A percentile compares a stretch with the other conserved stretches of the same genome.
Evolutionary conservation across 768 basidiomycete species (phyloP).

Genomic region (Tricholoma saponaceum): DNA sequence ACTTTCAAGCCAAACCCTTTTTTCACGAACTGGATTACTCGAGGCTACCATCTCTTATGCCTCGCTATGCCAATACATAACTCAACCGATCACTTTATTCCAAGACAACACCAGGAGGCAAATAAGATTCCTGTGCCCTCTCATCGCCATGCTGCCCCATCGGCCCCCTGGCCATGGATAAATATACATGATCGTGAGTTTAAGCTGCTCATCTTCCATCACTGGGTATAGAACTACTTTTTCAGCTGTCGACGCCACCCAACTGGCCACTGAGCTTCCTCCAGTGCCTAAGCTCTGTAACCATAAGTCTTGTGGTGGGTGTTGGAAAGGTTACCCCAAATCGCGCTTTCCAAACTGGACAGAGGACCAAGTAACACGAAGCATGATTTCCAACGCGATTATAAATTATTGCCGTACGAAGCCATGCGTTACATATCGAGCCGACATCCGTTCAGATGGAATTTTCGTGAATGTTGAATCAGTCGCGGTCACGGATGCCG

Average conservation of each 20-base stretch:
- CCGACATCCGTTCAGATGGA: slow-evolving; percentile 37
- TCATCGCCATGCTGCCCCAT: slow-evolving; percentile 42
- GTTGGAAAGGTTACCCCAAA: slow-evolving; percentile 40
- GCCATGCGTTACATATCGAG: slow-evolving; percentile 31
- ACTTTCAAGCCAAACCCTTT: no score
- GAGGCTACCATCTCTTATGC: neutral
- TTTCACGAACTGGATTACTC: no score
- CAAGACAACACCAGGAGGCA: neutral
- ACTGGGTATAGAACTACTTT: neutral
- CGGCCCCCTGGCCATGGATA: slow-evolving; percentile 46
- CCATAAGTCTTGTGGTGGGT: slow-evolving; percentile 31
- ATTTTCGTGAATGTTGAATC: slow-evolving; percentile 28
- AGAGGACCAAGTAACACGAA: slow-evolving; percentile 34
- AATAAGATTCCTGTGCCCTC: slow-evolving; percentile 29
- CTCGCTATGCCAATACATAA: neutral
- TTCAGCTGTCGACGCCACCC: slow-evolving; percentile 31
- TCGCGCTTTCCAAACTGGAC: slow-evolving; percentile 61
- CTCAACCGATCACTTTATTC: neutral
- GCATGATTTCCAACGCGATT: slow-evolving; percentile 35
- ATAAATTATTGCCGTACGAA: slow-evolving; percentile 1
- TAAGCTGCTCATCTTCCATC: neutral
- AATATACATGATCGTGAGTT: slow-evolving; percentile 34
- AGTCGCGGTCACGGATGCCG: slow-evolving; percentile 17
- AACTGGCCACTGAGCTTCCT: slow-evolving; percentile 26
- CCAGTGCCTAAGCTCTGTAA: slow-evolving; percentile 34